Base-by-base conservation (phyloP, 1,284 basidiomycete genomes). In the Trametes sp. region DNA sequence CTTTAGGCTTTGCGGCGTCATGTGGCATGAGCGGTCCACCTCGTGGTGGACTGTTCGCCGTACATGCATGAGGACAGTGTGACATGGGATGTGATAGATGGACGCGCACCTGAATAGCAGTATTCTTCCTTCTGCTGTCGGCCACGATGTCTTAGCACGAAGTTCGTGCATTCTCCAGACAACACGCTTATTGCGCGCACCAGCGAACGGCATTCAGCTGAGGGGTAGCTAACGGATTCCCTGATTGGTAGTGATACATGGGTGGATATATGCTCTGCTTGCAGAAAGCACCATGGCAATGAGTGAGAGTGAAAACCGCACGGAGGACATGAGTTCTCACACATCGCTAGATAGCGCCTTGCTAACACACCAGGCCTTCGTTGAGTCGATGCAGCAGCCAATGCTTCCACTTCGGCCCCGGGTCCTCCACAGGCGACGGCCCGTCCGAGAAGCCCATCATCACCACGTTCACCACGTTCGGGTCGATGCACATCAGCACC, bases 381-480 rank as follows among this genome's bases (percentile, higher is more conserved):
- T 71, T 71, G 57, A 71, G 36, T 36, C 61, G 52, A 19, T 42
- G 59, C 56, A 68, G 48, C 56, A 71, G 16, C 63, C 58, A 63
- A 46, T 69, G 67, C 59, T 68, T 68, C 68, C 70, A 71, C 5
- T 61, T 61, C 41, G 55, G 19, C 11, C 68, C 65, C 8, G 65
- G 65, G 41, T 54, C 55, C 42, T 63, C 48, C 16, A 62, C 29
- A 1, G 63, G 61, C 35, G 64, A 57, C 26, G 58, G 58, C 36
- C 58, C 59, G 60, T 57, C 59, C 41, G 54, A 57, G 56, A 71
- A 70, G 45, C 70, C 65, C 42, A 73, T 67, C 44, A 70, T 68
- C 38, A 65, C 68, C 41, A 69, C 62, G 46, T 69, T 71, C 48
- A 60, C 51, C 7, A 68, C 62, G 23, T 49, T 46, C 42, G 55